Base-by-base conservation (phyloP, 2,329 filamentous ascomycete genomes). In the Myriosclerotinia duriaeana region DNA sequence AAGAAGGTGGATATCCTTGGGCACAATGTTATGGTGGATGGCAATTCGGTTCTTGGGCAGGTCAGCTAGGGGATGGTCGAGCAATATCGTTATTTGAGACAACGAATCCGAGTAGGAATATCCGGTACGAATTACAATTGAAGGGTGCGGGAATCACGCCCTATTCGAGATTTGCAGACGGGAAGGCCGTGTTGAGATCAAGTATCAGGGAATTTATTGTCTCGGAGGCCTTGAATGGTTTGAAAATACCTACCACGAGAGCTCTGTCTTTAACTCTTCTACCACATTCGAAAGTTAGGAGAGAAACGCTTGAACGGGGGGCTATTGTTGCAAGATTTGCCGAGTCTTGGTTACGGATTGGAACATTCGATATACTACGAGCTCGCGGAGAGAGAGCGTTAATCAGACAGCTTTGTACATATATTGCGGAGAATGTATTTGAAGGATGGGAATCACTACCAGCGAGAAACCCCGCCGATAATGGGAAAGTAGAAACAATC, bases 11-110 rank as follows among this genome's bases (percentile, higher is more conserved):
- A 53, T 99, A 99, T 77, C 94, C 95, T 0, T 99, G 95, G 95
- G 93, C 95, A 42, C 95, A 99, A 79, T 98, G 95, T 80, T 99
- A 99, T 77, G 95, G 95, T 66, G 94, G 94, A 66, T 87, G 85
- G 74, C 84, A 88, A 75, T 87, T 89, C 76, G 95, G 95, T 7
- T 87, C 90, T 71, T 99, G 94, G 94, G 95, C 95, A 4, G 93
- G 95, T 7, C 95, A 99, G 78, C 86, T 99, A 1, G 95, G 95
- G 53, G 95, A 99, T 76, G 95, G 95, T 48, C 86, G 95, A 65
- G 95, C 93, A 40, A 98, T 99, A 72, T 96, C 92, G 46, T 82
- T 99, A 1, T 98, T 98, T 74, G 95, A 99, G 78, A 86, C 88
- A 34, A 94, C 87, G 6, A 96, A 94, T 75, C 87, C 90, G 1